A percentile compares a stretch with the other conserved stretches of the same genome.
phyloP scores from a whole-genome alignment of 2,329 filamentous ascomycete genomes.

The Paramyrothecium sp. region DNA sequence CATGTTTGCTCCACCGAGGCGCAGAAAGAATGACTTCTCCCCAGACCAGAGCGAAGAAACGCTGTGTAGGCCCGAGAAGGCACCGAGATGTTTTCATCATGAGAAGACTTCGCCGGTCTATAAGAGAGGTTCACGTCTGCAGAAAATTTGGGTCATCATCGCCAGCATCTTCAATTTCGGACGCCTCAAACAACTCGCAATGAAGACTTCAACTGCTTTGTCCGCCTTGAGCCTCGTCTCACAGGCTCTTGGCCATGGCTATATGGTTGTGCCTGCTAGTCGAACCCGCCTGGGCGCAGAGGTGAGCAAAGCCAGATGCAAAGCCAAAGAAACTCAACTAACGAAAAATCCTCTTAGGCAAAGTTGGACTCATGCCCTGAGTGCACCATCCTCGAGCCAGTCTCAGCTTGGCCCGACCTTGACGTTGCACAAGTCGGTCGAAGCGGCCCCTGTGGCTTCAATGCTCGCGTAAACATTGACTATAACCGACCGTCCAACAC shows the following conservation, averaged over 20 bases:
- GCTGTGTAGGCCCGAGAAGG: not conserved
- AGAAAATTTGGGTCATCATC: too few species aligned
- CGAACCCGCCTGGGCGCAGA: not conserved
- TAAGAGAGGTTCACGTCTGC: not conserved
- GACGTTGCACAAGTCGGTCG: slow-evolving; percentile 42
- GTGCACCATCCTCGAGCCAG: slow-evolving; percentile 53
- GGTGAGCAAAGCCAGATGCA: not conserved
- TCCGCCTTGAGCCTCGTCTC: not conserved
- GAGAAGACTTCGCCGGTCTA: not conserved
- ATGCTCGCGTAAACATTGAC: slow-evolving; percentile 50
- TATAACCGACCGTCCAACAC: slow-evolving; percentile 44
- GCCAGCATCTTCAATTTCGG: not conserved
- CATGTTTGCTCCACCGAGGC: not conserved
- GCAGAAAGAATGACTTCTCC: not conserved
- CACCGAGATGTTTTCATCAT: not conserved
- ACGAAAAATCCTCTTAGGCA: slow-evolving; percentile 26
- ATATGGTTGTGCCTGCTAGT: not conserved
- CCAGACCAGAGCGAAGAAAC: not conserved
- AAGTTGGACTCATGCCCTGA: slow-evolving; percentile 51
- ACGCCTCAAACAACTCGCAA: not conserved
- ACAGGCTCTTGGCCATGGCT: not conserved
- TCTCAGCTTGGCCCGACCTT: slow-evolving; percentile 47
- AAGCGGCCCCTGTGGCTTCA: slow-evolving; percentile 52
- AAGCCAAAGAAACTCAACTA: not conserved
- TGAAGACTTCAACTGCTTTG: not conserved